A percentile compares a stretch with the other conserved stretches of the same genome.
These are phyloP conservation scores for Coemansia sp. DNA, from an alignment of 192 early-diverging fungal species.

Conservation along the genomic window DNA sequence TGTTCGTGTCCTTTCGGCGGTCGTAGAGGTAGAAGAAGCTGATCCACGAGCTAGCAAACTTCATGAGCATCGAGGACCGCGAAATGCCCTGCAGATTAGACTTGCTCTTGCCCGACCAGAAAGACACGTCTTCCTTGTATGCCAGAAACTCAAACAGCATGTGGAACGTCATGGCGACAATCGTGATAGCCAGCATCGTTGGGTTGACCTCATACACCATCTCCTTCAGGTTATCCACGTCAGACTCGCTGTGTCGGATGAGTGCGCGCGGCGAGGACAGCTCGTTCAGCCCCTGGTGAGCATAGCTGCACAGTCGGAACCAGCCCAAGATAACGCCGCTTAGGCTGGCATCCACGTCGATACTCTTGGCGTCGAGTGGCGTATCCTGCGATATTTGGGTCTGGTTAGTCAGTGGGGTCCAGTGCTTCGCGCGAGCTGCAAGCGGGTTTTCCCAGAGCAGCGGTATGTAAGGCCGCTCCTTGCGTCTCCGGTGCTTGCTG, in stretches of 20 bases:
- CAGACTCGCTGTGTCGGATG: constrained; percentile 39
- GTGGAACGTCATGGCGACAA: constrained; percentile 53
- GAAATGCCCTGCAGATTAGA: constrained; percentile 47
- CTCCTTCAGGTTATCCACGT: constrained; percentile 54
- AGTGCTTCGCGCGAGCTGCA: constrained; percentile 31
- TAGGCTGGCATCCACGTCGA: constrained; percentile 35
- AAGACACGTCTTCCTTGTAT: constrained; percentile 58
- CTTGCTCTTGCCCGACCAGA: constrained; percentile 49
- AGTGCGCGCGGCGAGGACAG: constrained; percentile 31
- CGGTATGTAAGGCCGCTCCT: constrained; percentile 40
- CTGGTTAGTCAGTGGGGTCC: constrained; percentile 46
- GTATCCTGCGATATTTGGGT: constrained; percentile 7
- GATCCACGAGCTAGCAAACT: constrained; percentile 48
- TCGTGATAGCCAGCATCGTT: constrained; percentile 55
- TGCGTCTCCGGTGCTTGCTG: background rate
- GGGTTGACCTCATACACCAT: constrained; percentile 61
- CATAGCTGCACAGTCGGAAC: constrained; percentile 52
- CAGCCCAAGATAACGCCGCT: constrained; percentile 45
- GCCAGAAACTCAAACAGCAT: constrained; percentile 59
- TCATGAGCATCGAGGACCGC: constrained; percentile 53
- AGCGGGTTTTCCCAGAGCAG: constrained; percentile 54
- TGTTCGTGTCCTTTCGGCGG: constrained; percentile 47
- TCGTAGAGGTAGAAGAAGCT: constrained; percentile 57
- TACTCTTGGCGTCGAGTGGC: constrained; percentile 12
- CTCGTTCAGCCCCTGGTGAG: constrained; percentile 32